Percentiles rank a stretch among this genome's conserved stretches.
These are phyloP conservation scores for Nicotiana paniculata DNA, from an alignment of 257 asterid species.

Conservation along the genomic window DNA sequence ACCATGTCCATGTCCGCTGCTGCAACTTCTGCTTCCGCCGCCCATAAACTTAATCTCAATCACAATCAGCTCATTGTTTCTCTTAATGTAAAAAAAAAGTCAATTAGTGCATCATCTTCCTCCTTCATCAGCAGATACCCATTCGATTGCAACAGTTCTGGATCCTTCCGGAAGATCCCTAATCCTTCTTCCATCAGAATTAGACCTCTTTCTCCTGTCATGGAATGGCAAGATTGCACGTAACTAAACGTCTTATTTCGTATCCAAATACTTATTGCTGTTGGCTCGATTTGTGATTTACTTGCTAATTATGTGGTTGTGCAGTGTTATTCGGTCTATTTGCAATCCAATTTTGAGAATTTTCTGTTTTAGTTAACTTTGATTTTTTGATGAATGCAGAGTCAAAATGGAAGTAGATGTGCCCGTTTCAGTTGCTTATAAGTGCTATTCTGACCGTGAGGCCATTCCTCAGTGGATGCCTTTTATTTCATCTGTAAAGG, in stretches of 20 bases:
- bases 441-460: conserved; percentile 83
- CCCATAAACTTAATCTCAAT: not conserved
- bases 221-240: conserved; percentile 97
- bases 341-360: not conserved
- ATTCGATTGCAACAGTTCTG: conserved; percentile 15
- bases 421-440: conserved; percentile 79
- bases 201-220: conserved; percentile 41
- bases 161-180: conserved; percentile 14
- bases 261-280: not conserved
- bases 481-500: conserved; percentile 86
- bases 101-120: conserved; percentile 10
- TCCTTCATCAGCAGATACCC: conserved; percentile 21
- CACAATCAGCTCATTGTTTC: not conserved
- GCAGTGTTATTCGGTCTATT: not conserved
- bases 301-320: not conserved
- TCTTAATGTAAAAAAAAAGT: conserved; percentile 5
- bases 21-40: not conserved
- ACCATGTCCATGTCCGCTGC: not conserved
- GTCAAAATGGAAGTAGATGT: conserved; percentile 79
- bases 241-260: conserved; percentile 15
- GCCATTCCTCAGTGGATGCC: conserved; percentile 97
- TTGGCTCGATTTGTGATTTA: not conserved
- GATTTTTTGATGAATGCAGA: conserved; percentile 31
- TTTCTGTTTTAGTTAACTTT: not conserved
- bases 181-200: conserved; percentile 24